Evolutionary conservation across 371 early-diverging fungal species (phyloP).

Genomic region (Rhizomucor pusillus): DNA sequence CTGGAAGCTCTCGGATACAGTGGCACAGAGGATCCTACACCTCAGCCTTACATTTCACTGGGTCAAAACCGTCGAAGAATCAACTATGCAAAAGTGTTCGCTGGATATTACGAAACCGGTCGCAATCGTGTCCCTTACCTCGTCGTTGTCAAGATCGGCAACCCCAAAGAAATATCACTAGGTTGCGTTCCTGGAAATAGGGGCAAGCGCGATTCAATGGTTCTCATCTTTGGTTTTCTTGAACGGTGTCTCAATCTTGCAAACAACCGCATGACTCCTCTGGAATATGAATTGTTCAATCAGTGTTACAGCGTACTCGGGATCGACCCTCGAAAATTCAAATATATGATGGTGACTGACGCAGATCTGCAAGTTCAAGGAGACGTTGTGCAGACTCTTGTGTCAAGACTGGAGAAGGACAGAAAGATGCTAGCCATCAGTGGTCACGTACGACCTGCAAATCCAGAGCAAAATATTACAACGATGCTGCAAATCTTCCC

Average conservation of each 20-base stretch:
- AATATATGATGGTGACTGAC: constrained; percentile 45
- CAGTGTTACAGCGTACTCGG: constrained; percentile 46
- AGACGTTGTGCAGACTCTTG: constrained; percentile 30
- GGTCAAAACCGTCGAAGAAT: constrained; percentile 28
- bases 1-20: constrained; percentile 42
- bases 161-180: constrained; percentile 18
- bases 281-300: constrained; percentile 47
- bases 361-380: constrained; percentile 43
- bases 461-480: constrained; percentile 42
- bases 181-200: constrained; percentile 36
- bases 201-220: constrained; percentile 46
- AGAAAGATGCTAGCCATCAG: constrained; percentile 41
- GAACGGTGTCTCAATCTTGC: constrained; percentile 48
- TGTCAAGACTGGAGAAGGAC: constrained; percentile 36
- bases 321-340: constrained; percentile 45
- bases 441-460: constrained; percentile 47
- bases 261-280: constrained; percentile 35
- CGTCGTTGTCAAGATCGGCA: constrained; percentile 43
- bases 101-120: constrained; percentile 44
- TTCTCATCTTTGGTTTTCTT: constrained; percentile 37
- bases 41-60: constrained; percentile 36
- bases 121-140: constrained; percentile 49
- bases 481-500: constrained; percentile 53
- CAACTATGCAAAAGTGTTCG: constrained; percentile 43
- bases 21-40: constrained; percentile 32